A percentile compares a stretch with the other conserved stretches of the same genome.
Evolutionary conservation across 129 eudicot species (phyloP).

Genomic region (Deinandra increscens): DNA sequence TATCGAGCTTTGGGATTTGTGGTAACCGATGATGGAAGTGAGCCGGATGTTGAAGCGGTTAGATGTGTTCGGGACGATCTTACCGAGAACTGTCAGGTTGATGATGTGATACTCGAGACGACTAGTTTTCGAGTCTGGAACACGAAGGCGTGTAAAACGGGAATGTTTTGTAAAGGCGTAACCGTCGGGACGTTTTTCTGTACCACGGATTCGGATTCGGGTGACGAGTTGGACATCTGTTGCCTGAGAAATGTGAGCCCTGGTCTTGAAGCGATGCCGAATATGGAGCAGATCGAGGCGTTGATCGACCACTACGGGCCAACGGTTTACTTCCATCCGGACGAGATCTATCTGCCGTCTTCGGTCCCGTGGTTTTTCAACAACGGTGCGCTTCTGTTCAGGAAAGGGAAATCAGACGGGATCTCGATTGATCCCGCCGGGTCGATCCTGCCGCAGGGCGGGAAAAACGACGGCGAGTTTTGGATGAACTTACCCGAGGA

Average conservation of each 20-base stretch:
- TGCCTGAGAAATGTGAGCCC: slow-evolving; percentile 65
- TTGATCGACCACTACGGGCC: slow-evolving; percentile 86
- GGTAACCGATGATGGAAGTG: slow-evolving; percentile 46
- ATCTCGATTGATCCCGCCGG: slow-evolving; percentile 53
- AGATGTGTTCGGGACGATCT: slow-evolving; percentile 78
- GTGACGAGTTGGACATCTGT: slow-evolving; percentile 40
- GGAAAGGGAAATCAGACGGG: slow-evolving; percentile 47
- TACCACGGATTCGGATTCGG: slow-evolving; percentile 27
- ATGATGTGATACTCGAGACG: slow-evolving; percentile 37
- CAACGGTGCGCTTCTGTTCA: slow-evolving; percentile 70
- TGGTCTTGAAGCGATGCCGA: slow-evolving; percentile 66
- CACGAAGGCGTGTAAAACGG: slow-evolving; percentile 69
- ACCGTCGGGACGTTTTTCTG: slow-evolving; percentile 81
- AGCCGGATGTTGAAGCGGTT: slow-evolving; percentile 62
- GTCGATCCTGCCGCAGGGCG: slow-evolving; percentile 68
- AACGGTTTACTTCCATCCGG: slow-evolving; percentile 80
- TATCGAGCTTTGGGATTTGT: slow-evolving; percentile 71
- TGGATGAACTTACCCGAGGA: slow-evolving; percentile 81
- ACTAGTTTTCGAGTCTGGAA: slow-evolving; percentile 53
- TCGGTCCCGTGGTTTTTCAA: slow-evolving; percentile 86
- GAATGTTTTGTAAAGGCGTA: slow-evolving; percentile 76
- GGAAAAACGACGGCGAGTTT: slow-evolving; percentile 64
- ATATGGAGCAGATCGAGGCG: slow-evolving; percentile 69
- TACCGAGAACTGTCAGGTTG: slow-evolving; percentile 53
- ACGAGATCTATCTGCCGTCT: slow-evolving; percentile 73